phyloP scores from a whole-genome alignment of 1,284 basidiomycete genomes.

The Leucoagaricus sp. region DNA sequence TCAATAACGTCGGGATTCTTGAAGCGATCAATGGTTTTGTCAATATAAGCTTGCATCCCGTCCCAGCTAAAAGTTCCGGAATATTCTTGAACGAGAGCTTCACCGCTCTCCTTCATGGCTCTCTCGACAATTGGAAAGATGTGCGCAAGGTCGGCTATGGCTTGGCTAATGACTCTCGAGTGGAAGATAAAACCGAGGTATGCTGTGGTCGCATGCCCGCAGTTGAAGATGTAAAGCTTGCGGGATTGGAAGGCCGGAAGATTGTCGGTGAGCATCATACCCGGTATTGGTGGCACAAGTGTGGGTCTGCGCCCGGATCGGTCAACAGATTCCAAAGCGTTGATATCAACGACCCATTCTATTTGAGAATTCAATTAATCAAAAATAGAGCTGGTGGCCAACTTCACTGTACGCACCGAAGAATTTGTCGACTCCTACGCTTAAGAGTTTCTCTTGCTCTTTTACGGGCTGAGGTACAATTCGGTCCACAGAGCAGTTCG shows the following conservation, averaged over 20 bases:
- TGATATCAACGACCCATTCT: slow-evolving; percentile 14
- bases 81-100: slow-evolving; percentile 8
- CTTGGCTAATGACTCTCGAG: slow-evolving; percentile 1
- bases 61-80: not conserved
- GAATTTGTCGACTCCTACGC: slow-evolving; percentile 11
- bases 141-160: not conserved
- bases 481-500: slow-evolving; percentile 12
- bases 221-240: slow-evolving; percentile 14
- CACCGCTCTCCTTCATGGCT: slow-evolving; percentile 8
- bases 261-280: slow-evolving; percentile 12
- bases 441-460: slow-evolving; percentile 4
- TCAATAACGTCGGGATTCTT: slow-evolving; percentile 8
- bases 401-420: not conserved
- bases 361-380: not conserved
- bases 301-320: not conserved
- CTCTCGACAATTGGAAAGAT: slow-evolving; percentile 3
- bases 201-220: slow-evolving; percentile 11
- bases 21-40: slow-evolving; percentile 13
- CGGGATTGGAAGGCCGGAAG: slow-evolving; percentile 11
- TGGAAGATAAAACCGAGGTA: slow-evolving; percentile 9
- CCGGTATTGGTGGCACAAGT: not conserved
- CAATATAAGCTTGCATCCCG: slow-evolving; percentile 8
- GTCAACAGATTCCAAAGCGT: slow-evolving; percentile 3
- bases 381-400: no score
- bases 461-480: slow-evolving; percentile 7